phyloP scores from a whole-genome alignment of 106 monocot species.

The Allium fistulosum region DNA sequence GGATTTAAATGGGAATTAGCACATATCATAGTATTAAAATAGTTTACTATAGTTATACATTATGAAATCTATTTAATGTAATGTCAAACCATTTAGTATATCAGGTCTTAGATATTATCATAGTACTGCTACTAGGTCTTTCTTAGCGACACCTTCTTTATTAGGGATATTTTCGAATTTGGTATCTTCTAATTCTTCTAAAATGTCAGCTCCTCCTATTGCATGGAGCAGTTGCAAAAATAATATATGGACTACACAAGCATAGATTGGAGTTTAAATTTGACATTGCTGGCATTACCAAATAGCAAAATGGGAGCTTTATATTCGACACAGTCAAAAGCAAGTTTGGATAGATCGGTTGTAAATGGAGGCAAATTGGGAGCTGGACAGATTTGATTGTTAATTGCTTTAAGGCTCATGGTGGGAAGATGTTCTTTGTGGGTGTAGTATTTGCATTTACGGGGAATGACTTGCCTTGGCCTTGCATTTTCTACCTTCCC shows the following conservation, averaged over 20 bases:
- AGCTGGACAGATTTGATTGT: conserved; percentile 2
- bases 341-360: conserved; percentile 3
- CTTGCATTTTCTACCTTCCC: conserved; percentile 55
- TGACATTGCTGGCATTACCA: conserved; percentile 11
- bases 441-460: conserved; percentile 71
- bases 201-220: conserved; percentile 18
- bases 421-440: conserved; percentile 30
- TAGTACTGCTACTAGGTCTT: conserved; percentile 11
- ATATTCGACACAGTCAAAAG: conserved; percentile 1
- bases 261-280: conserved; percentile 84
- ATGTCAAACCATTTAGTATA: no score
- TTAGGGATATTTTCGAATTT: conserved; percentile 55
- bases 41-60: no score
- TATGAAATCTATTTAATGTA: no score
- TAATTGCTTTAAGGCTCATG: not conserved
- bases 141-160: conserved; percentile 36
- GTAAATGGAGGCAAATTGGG: conserved; percentile 17
- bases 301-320: not conserved
- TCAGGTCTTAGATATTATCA: conserved; percentile 20
- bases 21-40: no score
- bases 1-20: no score
- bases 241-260: conserved; percentile 50
- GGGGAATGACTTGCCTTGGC: conserved; percentile 67
- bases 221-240: conserved; percentile 50
- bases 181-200: conserved; percentile 34